A percentile compares a stretch with the other conserved stretches of the same genome.
phyloP scores from a whole-genome alignment of 2,329 filamentous ascomycete genomes.

The Dothistroma pini region DNA sequence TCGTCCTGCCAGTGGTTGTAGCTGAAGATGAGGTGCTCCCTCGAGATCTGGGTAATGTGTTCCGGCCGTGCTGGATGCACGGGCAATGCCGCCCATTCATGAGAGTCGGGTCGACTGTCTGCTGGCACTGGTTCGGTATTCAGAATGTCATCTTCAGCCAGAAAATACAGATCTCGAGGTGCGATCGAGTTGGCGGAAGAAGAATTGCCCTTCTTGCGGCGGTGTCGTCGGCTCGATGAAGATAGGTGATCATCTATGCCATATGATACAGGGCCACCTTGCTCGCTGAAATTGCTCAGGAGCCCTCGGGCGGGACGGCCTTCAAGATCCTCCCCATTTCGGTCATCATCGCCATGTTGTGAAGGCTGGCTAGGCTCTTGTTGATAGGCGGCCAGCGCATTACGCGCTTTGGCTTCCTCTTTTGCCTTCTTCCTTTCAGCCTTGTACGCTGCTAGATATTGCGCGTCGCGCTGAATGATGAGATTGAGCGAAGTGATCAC shows the following conservation, averaged over 20 bases:
- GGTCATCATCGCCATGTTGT: constrained; percentile 25
- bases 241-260: constrained; percentile 51
- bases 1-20: constrained; percentile 59
- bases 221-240: constrained; percentile 12
- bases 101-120: constrained; percentile 38
- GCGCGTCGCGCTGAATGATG: constrained; percentile 64
- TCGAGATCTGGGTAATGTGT: constrained; percentile 69
- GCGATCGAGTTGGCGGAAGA: constrained; percentile 50
- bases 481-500: constrained; percentile 74
- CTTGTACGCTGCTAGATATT: constrained; percentile 19
- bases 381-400: constrained; percentile 26
- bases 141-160: constrained; percentile 16
- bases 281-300: constrained; percentile 33
- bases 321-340: constrained; percentile 25
- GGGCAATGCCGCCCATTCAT: constrained; percentile 44
- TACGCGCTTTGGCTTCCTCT: constrained; percentile 14
- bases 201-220: constrained; percentile 32
- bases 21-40: constrained; percentile 68
- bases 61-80: constrained; percentile 67
- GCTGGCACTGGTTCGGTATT: constrained; percentile 28
- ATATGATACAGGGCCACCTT: constrained; percentile 30
- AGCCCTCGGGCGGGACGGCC: constrained; percentile 29
- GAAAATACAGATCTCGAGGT: constrained; percentile 24
- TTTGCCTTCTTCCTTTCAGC: constrained; percentile 19
- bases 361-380: constrained; percentile 30